phyloP scores from a whole-genome alignment of 139 green algal species.

The Edaphochlamys debaryana region DNA sequence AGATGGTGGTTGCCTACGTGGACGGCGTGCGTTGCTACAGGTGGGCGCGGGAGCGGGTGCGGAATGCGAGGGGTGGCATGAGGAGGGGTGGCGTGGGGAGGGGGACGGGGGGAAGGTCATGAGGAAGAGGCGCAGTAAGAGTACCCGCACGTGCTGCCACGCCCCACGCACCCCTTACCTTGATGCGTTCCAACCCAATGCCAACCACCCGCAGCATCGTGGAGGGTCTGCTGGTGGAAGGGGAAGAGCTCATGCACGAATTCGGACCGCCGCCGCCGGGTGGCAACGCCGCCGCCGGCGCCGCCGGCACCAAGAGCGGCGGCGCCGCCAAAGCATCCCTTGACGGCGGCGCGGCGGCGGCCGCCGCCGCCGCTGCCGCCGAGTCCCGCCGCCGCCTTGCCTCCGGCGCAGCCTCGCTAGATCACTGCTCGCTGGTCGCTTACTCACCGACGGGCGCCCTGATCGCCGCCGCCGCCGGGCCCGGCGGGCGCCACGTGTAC shows the following conservation, averaged over 20 bases:
- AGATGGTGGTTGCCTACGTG: conserved; percentile 46
- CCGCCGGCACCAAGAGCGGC: background rate
- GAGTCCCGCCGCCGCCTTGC: background rate
- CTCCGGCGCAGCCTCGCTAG: background rate
- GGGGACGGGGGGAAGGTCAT: too few relatives aligned
- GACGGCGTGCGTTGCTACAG: conserved; percentile 46
- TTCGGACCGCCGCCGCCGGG: background rate
- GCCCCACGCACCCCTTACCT: too few relatives aligned
- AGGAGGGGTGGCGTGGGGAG: too few relatives aligned
- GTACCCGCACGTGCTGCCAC: too few relatives aligned
- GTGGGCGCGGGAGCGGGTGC: too few relatives aligned
- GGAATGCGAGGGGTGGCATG: too few relatives aligned
- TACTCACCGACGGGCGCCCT: conserved; percentile 58
- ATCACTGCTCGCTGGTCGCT: conserved; percentile 38
- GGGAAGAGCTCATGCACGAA: conserved; percentile 31
- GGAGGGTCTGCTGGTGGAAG: conserved; percentile 47
- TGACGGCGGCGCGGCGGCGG: background rate
- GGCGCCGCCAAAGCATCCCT: background rate
- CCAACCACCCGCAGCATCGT: too few relatives aligned
- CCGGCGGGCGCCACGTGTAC: conserved; percentile 38
- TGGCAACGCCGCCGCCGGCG: background rate
- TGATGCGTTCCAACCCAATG: too few relatives aligned
- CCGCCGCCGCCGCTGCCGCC: background rate
- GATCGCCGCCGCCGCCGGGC: conserved; percentile 47
- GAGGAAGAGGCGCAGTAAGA: too few relatives aligned